A percentile compares a stretch with the other conserved stretches of the same genome.
These are phyloP conservation scores for Phialophora tarda DNA, from an alignment of 2,329 filamentous ascomycete genomes.

Conservation along the genomic window DNA sequence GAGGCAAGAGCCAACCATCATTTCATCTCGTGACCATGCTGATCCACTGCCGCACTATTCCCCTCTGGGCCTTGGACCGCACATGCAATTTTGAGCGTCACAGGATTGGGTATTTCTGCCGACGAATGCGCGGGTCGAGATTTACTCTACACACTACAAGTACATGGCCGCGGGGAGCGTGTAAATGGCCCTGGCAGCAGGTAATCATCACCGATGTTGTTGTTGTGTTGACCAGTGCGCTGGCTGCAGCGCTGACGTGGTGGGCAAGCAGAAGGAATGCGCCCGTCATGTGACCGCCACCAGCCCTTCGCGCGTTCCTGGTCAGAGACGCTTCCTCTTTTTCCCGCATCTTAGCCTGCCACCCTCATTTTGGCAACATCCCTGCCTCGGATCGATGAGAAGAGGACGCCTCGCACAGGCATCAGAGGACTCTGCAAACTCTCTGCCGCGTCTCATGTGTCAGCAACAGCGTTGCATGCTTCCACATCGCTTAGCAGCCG, in stretches of 20 bases:
- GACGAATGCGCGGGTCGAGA: neutral
- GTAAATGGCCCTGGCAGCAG: neutral
- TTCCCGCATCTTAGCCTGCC: no score
- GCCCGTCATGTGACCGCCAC: neutral
- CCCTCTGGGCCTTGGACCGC: neutral
- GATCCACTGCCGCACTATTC: neutral
- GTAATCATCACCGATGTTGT: neutral
- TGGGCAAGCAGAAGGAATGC: neutral
- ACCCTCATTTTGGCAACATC: neutral
- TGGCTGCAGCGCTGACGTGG: neutral
- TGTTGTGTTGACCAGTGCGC: neutral
- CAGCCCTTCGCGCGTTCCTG: neutral
- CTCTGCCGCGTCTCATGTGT: neutral
- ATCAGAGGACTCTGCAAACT: neutral
- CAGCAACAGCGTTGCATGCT: neutral
- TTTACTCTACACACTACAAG: neutral
- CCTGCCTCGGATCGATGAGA: no score
- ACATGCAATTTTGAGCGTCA: conserved; percentile 3
- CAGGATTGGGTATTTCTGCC: neutral
- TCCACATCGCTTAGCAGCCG: neutral
- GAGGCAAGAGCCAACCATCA: conserved; percentile 25
- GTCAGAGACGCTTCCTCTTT: neutral
- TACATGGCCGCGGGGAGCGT: neutral
- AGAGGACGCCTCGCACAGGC: neutral
- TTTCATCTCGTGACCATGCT: conserved; percentile 20